Evolutionary conservation across 2,329 filamentous ascomycete genomes (phyloP).

Genomic region (Reticulascus tulasneorum): DNA sequence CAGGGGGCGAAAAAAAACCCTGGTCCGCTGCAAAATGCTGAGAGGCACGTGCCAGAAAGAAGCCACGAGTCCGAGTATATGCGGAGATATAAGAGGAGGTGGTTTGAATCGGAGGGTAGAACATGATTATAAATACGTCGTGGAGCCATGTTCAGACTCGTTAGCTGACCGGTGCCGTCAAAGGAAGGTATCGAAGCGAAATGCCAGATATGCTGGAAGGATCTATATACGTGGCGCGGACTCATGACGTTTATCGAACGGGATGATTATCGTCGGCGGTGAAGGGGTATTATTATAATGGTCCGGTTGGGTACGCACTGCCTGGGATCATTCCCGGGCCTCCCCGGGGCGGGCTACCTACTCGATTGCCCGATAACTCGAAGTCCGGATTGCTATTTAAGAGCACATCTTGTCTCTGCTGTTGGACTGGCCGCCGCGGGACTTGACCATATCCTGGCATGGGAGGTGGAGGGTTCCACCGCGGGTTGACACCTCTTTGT

Average conservation of each 20-base stretch:
- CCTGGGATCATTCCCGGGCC: slow-evolving; percentile 46
- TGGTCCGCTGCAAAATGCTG: slow-evolving; percentile 7
- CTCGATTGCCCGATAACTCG: slow-evolving; percentile 53
- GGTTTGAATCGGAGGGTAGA: slow-evolving; percentile 11
- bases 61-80: slow-evolving; percentile 12
- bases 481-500: slow-evolving; percentile 82
- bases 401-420: slow-evolving; percentile 66
- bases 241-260: slow-evolving; percentile 3
- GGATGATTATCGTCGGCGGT: slow-evolving; percentile 6
- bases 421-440: slow-evolving; percentile 36
- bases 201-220: slow-evolving; percentile 5
- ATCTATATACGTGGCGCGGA: slow-evolving; percentile 12
- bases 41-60: slow-evolving; percentile 7
- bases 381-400: slow-evolving; percentile 85
- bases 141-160: slow-evolving; percentile 11
- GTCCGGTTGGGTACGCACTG: slow-evolving; percentile 45
- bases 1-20: not conserved
- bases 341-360: slow-evolving; percentile 19
- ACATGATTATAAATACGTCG: slow-evolving; percentile 11
- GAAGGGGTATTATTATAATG: slow-evolving; percentile 17
- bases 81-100: slow-evolving; percentile 9
- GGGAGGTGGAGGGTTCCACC: slow-evolving; percentile 63
- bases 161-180: slow-evolving; percentile 8
- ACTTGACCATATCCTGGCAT: slow-evolving; percentile 39
- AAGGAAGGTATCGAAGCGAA: slow-evolving; percentile 13